Conservation (phyloP, 345 rosid genomes). For the Hirschfeldia incana region DNA sequence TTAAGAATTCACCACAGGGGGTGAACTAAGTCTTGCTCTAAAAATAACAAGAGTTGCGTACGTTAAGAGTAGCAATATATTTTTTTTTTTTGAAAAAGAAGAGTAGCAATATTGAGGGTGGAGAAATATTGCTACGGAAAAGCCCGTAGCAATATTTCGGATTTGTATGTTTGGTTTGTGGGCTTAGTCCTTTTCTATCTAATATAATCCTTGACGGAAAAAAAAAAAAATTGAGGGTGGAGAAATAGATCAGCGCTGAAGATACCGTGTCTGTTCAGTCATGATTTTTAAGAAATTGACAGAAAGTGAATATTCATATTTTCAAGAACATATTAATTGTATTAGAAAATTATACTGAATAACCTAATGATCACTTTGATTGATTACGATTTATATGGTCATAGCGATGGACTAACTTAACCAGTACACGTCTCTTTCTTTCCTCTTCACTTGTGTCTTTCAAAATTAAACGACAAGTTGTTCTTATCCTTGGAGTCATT, state of each 20-base stretch:
- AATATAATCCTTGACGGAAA: too few relatives aligned
- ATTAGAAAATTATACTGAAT: background rate
- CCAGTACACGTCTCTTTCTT: slow-evolving; percentile 1
- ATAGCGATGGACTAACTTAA: slow-evolving; percentile 17
- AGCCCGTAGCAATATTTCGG: too few relatives aligned
- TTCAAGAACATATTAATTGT: background rate
- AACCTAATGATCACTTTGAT: background rate
- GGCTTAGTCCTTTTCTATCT: too few relatives aligned
- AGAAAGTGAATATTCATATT: background rate
- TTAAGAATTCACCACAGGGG: too few relatives aligned
- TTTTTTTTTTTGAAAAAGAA: too few relatives aligned
- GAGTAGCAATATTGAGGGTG: too few relatives aligned
- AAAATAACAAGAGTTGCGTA: background rate
- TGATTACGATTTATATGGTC: slow-evolving; percentile 7
- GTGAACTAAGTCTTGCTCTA: too few relatives aligned
- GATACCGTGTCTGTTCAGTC: background rate
- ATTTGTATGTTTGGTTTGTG: too few relatives aligned
- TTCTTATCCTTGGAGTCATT: background rate
- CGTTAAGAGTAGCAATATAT: background rate
- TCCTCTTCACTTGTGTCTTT: background rate
- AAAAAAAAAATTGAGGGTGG: background rate
- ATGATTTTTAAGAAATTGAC: background rate
- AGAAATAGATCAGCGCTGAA: background rate
- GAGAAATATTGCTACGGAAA: too few relatives aligned
- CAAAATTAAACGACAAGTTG: background rate